Base-by-base conservation (phyloP, 306 rosid genomes). In the Vigna reflexopilosa region DNA sequence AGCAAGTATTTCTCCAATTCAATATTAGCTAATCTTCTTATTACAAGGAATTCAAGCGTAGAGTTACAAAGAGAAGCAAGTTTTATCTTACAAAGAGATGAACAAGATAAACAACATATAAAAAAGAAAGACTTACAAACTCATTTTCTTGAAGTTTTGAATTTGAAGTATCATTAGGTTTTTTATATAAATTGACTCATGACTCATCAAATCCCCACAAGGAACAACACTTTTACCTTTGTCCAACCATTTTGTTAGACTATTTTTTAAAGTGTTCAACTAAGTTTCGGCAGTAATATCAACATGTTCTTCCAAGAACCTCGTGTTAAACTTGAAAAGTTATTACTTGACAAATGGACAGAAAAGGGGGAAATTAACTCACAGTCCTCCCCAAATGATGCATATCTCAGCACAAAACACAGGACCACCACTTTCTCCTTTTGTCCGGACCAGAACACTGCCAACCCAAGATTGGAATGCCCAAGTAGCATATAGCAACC, bases 401-500 rank as follows among this genome's bases (percentile, higher is more conserved):
- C 90, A 87, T 72, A 89, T 85, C 71, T 86, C 88, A 42, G 93
- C 87, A 32, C 84, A 17, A 81, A 93, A 91, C 61, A 93, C 88
- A 44, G 55, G 75, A 51, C 96, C 94, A 49, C 98, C 96, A 6
- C 58, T 84, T 81, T 88, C 96, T 42, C 91, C 93, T 83, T 69
- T 84, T 3, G 86, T 85, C 28, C 77, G 83, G 56, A 93, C 91
- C 11, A 93, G 78, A 80, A 85, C 59, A 65, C 94, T 83, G 1
- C 98, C 97, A 62, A 84, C 88, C 96, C 97, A 93, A 56, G 93
- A 65, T 82, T 88, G 93, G 75, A 88, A 89, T 55, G 90, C 89
- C 98, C 97, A 93, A 76, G 86, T 83, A 67, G 86, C 91, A 86
- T 84, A 91, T 22, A 93, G 69, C 83, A 87, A 83, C 20, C 91